Evolutionary conservation across 2,329 filamentous ascomycete genomes (phyloP).

Genomic region (Ophiostoma pallidulum): DNA sequence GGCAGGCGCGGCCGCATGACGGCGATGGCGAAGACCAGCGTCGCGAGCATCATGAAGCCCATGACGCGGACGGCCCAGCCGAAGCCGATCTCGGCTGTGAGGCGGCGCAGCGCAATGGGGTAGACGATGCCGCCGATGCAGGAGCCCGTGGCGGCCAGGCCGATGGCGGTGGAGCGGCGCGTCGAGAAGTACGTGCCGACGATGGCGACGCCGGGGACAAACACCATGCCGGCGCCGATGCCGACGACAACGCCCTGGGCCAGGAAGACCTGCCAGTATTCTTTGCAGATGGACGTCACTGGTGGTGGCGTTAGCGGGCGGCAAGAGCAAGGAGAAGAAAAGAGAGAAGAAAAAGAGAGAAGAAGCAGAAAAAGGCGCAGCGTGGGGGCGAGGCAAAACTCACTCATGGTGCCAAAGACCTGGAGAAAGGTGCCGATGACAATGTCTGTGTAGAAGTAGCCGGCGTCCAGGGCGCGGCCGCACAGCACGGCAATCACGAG

Average conservation of each 20-base stretch:
- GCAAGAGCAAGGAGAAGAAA: background rate
- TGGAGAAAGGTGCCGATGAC: slow-evolving; percentile 31
- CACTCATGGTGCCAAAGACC: slow-evolving; percentile 35
- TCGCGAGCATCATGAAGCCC: slow-evolving; percentile 15
- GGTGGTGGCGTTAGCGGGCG: too few species aligned
- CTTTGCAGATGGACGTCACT: slow-evolving; percentile 27
- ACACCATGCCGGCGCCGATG: slow-evolving; percentile 45
- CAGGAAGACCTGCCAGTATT: slow-evolving; percentile 41
- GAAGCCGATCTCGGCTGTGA: slow-evolving; percentile 20
- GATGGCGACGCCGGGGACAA: slow-evolving; percentile 43
- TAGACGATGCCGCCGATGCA: slow-evolving; percentile 25
- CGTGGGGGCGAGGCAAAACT: too few species aligned
- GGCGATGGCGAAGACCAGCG: slow-evolving; percentile 8
- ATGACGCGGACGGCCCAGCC: slow-evolving; percentile 18
- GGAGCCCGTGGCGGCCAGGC: slow-evolving; percentile 6
- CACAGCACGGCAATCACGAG: slow-evolving; percentile 31
- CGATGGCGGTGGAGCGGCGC: slow-evolving; percentile 6
- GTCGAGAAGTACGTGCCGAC: slow-evolving; percentile 42
- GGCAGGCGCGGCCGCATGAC: slow-evolving; percentile 11
- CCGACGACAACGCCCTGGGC: slow-evolving; percentile 49
- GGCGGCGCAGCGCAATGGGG: slow-evolving; percentile 21
- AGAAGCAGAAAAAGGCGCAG: background rate
- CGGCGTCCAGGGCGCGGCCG: slow-evolving; percentile 39
- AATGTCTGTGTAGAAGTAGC: slow-evolving; percentile 33
- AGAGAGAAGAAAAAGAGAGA: background rate